A percentile compares a stretch with the other conserved stretches of the same genome.
Conservation (phyloP, 208 protist genomes). For the Perkinsela sp. region DNA sequence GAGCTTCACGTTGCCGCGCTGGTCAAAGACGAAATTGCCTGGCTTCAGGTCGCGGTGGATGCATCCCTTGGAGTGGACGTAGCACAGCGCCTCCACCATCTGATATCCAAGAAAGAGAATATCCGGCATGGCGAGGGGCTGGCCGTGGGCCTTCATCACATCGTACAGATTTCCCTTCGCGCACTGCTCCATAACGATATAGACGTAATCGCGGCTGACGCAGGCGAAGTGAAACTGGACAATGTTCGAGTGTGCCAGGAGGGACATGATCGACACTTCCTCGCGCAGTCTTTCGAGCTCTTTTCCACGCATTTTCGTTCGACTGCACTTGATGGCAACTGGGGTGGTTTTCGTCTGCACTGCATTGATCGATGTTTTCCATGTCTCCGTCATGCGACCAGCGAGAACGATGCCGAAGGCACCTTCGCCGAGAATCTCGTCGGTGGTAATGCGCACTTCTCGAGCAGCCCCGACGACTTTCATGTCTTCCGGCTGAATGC, state of each 20-base stretch:
- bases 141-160: constrained; percentile 13
- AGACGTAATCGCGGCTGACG: constrained; percentile 23
- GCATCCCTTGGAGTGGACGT: constrained; percentile 47
- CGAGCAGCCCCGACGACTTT: background rate
- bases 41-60: constrained; percentile 67
- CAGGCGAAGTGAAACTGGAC: constrained; percentile 41
- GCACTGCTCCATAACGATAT: constrained; percentile 57
- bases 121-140: constrained; percentile 20
- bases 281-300: constrained; percentile 44
- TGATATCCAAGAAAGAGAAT: constrained; percentile 53
- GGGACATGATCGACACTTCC: constrained; percentile 46
- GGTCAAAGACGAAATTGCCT: constrained; percentile 63
- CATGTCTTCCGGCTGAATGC: background rate
- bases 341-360: no score
- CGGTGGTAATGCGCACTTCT: background rate
- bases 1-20: constrained; percentile 53
- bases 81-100: constrained; percentile 37
- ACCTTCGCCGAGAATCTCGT: background rate
- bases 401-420: background rate
- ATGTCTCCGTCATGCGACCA: background rate
- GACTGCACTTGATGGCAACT: background rate
- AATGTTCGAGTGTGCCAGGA: constrained; percentile 57
- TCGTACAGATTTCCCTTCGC: constrained; percentile 32
- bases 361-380: no score
- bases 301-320: constrained; percentile 5